Evolutionary conservation across 257 asterid genomes (phyloP).

Genomic region (Solanum chilense): DNA sequence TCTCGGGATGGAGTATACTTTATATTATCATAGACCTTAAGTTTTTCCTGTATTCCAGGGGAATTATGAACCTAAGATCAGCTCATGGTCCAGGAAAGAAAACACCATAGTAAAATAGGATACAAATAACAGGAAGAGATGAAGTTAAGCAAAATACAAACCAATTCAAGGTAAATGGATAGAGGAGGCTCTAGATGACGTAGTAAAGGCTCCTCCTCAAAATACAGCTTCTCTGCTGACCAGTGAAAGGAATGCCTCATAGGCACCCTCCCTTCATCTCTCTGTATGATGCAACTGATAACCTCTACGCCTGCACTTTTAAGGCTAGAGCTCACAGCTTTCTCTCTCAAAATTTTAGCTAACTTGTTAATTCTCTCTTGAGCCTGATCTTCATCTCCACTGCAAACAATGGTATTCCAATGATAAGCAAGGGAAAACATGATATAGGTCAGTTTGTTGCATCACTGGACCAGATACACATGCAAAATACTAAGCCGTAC

Average conservation of each 20-base stretch:
- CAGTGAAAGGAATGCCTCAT: slow-evolving; percentile 96
- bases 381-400: slow-evolving; percentile 99
- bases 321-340: slow-evolving; percentile 71
- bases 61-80: background rate
- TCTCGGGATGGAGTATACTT: slow-evolving; percentile 93
- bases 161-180: slow-evolving; percentile 94
- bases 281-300: slow-evolving; percentile 88
- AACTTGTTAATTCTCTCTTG: slow-evolving; percentile 89
- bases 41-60: slow-evolving; percentile 63
- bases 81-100: background rate
- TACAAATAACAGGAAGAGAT: background rate
- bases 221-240: slow-evolving; percentile 65
- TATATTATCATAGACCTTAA: slow-evolving; percentile 63
- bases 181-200: slow-evolving; percentile 99
- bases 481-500: background rate
- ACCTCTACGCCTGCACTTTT: slow-evolving; percentile 86
- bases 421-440: background rate
- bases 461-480: background rate
- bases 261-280: slow-evolving; percentile 99
- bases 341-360: slow-evolving; percentile 85
- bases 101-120: background rate
- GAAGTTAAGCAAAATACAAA: slow-evolving; percentile 15
- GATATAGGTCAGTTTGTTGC: background rate
- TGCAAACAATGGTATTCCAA: slow-evolving; percentile 10
- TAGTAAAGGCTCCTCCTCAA: slow-evolving; percentile 76